Percentiles rank a stretch among this genome's conserved stretches.
These are phyloP conservation scores for Pythium brassicae DNA, from an alignment of 352 stramenopile genomes.

Conservation along the genomic window DNA sequence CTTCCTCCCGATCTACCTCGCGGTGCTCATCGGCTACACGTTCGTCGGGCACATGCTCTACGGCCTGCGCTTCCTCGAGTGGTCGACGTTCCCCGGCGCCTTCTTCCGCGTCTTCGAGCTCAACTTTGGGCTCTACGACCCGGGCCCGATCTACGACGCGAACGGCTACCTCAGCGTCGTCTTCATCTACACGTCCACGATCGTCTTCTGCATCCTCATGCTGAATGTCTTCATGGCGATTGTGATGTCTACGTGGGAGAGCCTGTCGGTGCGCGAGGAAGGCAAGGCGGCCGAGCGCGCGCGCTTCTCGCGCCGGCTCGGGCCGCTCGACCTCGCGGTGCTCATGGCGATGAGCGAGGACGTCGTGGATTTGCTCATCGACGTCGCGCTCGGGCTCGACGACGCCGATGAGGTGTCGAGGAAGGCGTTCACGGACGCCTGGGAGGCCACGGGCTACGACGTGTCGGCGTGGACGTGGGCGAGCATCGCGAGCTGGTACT, in stretches of 20 bases:
- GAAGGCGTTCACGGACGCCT: slow-evolving; percentile 32
- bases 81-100: slow-evolving; percentile 49
- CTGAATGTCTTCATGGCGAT: slow-evolving; percentile 80
- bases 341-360: slow-evolving; percentile 58
- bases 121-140: slow-evolving; percentile 72
- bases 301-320: slow-evolving; percentile 42
- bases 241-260: slow-evolving; percentile 70
- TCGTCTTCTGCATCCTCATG: slow-evolving; percentile 78
- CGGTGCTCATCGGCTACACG: slow-evolving; percentile 61
- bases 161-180: slow-evolving; percentile 49
- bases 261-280: slow-evolving; percentile 43
- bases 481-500: slow-evolving; percentile 56
- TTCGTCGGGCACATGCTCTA: slow-evolving; percentile 67
- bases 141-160: slow-evolving; percentile 60
- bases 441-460: slow-evolving; percentile 32
- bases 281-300: slow-evolving; percentile 38
- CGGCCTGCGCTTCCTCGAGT: slow-evolving; percentile 56
- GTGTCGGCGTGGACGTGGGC: slow-evolving; percentile 33
- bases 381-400: slow-evolving; percentile 46
- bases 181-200: slow-evolving; percentile 60
- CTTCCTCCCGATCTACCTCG: slow-evolving; percentile 67
- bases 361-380: slow-evolving; percentile 52
- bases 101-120: slow-evolving; percentile 71
- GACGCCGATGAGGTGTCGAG: slow-evolving; percentile 29
- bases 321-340: slow-evolving; percentile 36